Conservation (phyloP, 2,329 filamentous ascomycete genomes). For the Fusarium sp. region DNA sequence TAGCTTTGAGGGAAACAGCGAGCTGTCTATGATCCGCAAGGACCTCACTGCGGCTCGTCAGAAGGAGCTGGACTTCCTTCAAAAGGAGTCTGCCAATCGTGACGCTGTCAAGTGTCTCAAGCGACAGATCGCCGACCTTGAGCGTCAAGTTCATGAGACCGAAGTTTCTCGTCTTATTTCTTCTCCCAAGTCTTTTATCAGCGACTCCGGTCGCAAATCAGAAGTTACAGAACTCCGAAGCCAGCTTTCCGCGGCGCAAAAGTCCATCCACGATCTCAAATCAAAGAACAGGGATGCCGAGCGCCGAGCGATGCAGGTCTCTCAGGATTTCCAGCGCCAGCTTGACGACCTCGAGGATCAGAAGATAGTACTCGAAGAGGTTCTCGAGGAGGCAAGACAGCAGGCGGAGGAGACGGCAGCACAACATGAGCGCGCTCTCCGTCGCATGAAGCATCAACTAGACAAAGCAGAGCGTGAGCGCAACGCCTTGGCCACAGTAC, state of each 20-base stretch:
- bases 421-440: slow-evolving; percentile 57
- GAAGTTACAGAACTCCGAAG: slow-evolving; percentile 69
- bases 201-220: slow-evolving; percentile 63
- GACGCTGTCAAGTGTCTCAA: slow-evolving; percentile 72
- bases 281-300: slow-evolving; percentile 63
- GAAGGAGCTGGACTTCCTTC: slow-evolving; percentile 72
- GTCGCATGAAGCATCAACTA: slow-evolving; percentile 60
- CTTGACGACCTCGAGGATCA: slow-evolving; percentile 69
- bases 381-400: slow-evolving; percentile 65
- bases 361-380: slow-evolving; percentile 67
- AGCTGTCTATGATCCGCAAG: slow-evolving; percentile 70
- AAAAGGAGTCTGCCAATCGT: slow-evolving; percentile 73
- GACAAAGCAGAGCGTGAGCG: slow-evolving; percentile 64
- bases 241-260: slow-evolving; percentile 70
- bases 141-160: slow-evolving; percentile 74
- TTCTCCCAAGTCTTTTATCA: slow-evolving; percentile 59
- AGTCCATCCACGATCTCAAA: slow-evolving; percentile 66
- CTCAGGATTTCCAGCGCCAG: slow-evolving; percentile 63
- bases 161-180: slow-evolving; percentile 62
- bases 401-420: slow-evolving; percentile 60
- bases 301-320: slow-evolving; percentile 54
- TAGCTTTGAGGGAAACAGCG: slow-evolving; percentile 58
- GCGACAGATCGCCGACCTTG: slow-evolving; percentile 72
- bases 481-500: slow-evolving; percentile 46
- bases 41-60: slow-evolving; percentile 73